Base-by-base conservation (phyloP, 495 filamentous ascomycete genomes). In the Alectoria sarmentosa region DNA sequence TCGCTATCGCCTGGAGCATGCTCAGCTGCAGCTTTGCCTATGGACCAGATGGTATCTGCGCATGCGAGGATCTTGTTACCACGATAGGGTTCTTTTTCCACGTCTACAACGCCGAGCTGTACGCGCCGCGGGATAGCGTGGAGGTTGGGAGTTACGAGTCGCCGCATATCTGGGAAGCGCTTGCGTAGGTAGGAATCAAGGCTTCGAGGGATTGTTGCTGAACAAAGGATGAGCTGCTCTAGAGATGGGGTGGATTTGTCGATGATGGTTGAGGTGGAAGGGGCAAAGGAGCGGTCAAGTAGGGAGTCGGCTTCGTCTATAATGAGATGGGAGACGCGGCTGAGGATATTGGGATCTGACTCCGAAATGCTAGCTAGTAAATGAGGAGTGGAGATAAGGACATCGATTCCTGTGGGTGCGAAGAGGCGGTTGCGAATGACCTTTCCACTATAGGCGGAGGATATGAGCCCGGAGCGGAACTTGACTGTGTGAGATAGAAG, bases 241-340 rank as follows among this genome's bases (percentile, higher is more conserved):
- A 98, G 80, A 0, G 90, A 91, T 3, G 91, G 88, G 3, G 84
- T 79, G 5, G 83, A 80, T 66, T 88, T 86, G 71, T 92, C 88
- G 65, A 98, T 82, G 65, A 98, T 87, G 57, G 84, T 81, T 19
- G 84, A 87, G 1, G 95, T 97, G 36, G 86, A 86, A 2, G 90
- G 88, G 3, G 86, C 76, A 79, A 98, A 98, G 38, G 90, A 91
- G 60, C 91, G 88, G 74, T 98, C 95, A 71, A 98, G 83, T 17
- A 98, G 84, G 17, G 91, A 96, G 75, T 98, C 94, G 32, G 94
- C 94, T 75, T 98, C 94, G 72, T 98, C 94, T 60, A 95, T 81
- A 61, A 98, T 82, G 23, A 98, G 83, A 74, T 97, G 88, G 41
- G 79, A 85, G 61, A 97, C 93, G 54, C 90, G 88, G 36, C 88